Percentiles rank a stretch among this genome's conserved stretches.
Evolutionary conservation across 2,329 filamentous ascomycete species (phyloP).

Genomic region (Aspergillus tubingensis): DNA sequence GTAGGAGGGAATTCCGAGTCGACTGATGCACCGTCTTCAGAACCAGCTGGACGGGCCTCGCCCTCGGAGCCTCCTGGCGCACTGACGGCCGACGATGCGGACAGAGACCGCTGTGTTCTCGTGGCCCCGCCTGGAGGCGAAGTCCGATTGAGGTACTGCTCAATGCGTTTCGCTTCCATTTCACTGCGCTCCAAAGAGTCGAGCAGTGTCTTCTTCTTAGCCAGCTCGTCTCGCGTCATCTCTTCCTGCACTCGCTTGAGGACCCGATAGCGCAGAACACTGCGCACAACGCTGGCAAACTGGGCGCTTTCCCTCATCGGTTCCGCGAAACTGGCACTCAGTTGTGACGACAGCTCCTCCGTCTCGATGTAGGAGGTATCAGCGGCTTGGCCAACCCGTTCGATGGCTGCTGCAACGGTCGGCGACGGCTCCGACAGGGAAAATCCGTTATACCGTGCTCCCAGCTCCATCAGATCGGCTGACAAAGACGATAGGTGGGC

Average conservation of each 20-base stretch:
- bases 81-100: conserved; percentile 53
- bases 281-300: conserved; percentile 91
- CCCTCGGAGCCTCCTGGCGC: conserved; percentile 42
- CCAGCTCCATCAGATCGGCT: conserved; percentile 86
- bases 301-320: conserved; percentile 98
- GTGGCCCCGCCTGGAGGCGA: conserved; percentile 43
- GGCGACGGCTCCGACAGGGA: conserved; percentile 89
- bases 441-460: conserved; percentile 95
- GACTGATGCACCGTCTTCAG: conserved; percentile 82
- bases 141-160: conserved; percentile 78
- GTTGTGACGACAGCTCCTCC: conserved; percentile 79
- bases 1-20: conserved; percentile 95
- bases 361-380: conserved; percentile 96
- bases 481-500: conserved; percentile 82
- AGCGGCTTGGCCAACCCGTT: conserved; percentile 89
- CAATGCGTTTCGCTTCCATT: conserved; percentile 86
- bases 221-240: conserved; percentile 90
- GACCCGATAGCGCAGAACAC: conserved; percentile 83
- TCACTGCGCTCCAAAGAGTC: conserved; percentile 93
- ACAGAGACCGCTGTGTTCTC: conserved; percentile 67
- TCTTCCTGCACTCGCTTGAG: conserved; percentile 96
- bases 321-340: conserved; percentile 94
- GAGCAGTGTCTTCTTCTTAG: conserved; percentile 79
- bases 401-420: conserved; percentile 87
- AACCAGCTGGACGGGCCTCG: conserved; percentile 56